These are phyloP conservation scores for Cetradonia linearis DNA, from an alignment of 495 filamentous ascomycete species.

Conservation along the genomic window DNA sequence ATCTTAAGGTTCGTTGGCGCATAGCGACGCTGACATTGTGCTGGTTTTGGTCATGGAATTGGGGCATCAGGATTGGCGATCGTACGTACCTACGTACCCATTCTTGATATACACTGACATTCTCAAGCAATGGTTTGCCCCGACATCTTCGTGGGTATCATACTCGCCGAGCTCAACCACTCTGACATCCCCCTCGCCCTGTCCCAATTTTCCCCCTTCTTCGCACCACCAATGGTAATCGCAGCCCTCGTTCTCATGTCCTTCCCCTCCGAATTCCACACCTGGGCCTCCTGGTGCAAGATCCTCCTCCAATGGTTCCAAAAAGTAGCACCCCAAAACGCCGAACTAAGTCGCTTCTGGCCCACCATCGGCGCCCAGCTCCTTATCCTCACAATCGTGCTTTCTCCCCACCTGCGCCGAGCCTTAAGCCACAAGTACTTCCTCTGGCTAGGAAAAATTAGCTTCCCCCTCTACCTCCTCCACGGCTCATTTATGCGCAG, in stretches of 20 bases:
- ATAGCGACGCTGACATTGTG: slow-evolving; percentile 16
- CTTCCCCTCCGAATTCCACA: slow-evolving; percentile 49
- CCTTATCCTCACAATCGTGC: slow-evolving; percentile 45
- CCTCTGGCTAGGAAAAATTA: slow-evolving; percentile 57
- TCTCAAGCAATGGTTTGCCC: slow-evolving; percentile 42
- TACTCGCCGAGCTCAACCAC: slow-evolving; percentile 40
- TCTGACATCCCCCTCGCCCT: slow-evolving; percentile 41
- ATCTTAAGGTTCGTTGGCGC: slow-evolving; percentile 22
- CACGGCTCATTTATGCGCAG: slow-evolving; percentile 55
- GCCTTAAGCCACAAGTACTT: slow-evolving; percentile 46
- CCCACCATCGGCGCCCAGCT: slow-evolving; percentile 51
- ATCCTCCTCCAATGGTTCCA: slow-evolving; percentile 36
- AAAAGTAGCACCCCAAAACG: slow-evolving; percentile 47
- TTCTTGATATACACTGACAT: neutral
- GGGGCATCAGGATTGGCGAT: slow-evolving; percentile 24
- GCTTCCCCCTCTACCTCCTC: slow-evolving; percentile 58
- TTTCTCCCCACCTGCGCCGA: slow-evolving; percentile 46
- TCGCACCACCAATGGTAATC: slow-evolving; percentile 37
- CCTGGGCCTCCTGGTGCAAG: slow-evolving; percentile 50
- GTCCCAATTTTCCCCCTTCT: slow-evolving; percentile 36
- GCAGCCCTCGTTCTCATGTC: slow-evolving; percentile 47
- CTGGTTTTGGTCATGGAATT: slow-evolving; percentile 27
- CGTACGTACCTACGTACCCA: slow-evolving; percentile 18
- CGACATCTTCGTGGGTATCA: slow-evolving; percentile 45
- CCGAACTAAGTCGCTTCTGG: slow-evolving; percentile 43